Conservation (phyloP, 2,329 filamentous ascomycete genomes). For the Colletotrichum noveboracense region DNA sequence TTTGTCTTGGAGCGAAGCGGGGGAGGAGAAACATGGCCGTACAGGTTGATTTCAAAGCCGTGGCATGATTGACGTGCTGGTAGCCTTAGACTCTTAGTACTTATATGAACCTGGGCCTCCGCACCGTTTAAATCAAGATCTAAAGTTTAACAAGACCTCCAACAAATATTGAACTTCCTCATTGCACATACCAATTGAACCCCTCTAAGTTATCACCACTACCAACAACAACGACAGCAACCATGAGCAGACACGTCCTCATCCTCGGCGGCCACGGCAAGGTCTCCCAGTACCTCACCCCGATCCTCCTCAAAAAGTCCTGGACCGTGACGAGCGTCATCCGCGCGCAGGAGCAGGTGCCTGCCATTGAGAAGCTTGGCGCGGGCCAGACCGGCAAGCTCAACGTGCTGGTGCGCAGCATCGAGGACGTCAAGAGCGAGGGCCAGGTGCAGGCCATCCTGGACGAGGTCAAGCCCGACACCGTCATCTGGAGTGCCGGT, state of each 20-base stretch:
- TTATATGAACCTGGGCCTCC: background rate
- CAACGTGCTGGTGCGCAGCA: slow-evolving; percentile 70
- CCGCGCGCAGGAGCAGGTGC: slow-evolving; percentile 71
- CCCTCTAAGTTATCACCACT: background rate
- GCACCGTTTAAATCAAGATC: background rate
- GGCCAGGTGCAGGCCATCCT: slow-evolving; percentile 68
- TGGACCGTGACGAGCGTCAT: slow-evolving; percentile 84
- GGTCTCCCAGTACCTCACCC: slow-evolving; percentile 75
- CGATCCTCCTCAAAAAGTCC: slow-evolving; percentile 73
- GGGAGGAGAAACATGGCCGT: background rate
- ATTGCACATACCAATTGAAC: background rate
- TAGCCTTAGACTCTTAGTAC: background rate
- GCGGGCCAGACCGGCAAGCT: slow-evolving; percentile 66
- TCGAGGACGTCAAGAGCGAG: slow-evolving; percentile 73
- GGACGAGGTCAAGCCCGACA: slow-evolving; percentile 65
- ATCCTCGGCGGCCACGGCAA: slow-evolving; percentile 85
- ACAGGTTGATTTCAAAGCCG: slow-evolving; percentile 2
- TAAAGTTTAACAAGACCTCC: background rate
- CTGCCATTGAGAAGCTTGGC: slow-evolving; percentile 67
- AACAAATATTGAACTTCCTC: background rate
- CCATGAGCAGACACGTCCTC: slow-evolving; percentile 60
- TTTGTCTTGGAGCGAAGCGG: background rate
- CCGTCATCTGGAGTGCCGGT: slow-evolving; percentile 74
- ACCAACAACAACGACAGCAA: background rate
- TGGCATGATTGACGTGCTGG: background rate